A percentile compares a stretch with the other conserved stretches of the same genome.
Conservation (phyloP, 352 stramenopile genomes). For the Phytophthora sansomeana region DNA sequence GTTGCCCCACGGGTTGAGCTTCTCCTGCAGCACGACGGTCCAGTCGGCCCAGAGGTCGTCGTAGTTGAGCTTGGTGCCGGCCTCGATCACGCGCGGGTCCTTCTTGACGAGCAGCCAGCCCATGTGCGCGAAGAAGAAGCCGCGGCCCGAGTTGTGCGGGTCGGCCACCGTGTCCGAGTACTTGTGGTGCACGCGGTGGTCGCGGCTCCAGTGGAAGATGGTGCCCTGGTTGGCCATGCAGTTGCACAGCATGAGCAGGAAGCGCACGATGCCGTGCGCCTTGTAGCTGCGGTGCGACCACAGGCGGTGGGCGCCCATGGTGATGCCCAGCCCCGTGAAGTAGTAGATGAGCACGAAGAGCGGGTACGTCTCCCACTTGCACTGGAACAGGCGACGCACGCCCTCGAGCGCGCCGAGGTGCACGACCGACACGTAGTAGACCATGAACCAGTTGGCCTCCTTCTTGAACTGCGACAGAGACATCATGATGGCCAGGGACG, state of each 20-base stretch:
- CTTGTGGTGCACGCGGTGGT: conserved; percentile 99
- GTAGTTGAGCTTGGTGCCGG: conserved; percentile 95
- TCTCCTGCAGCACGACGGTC: conserved; percentile 96
- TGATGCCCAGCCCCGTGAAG: conserved; percentile 97
- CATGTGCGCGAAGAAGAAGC: conserved; percentile 99
- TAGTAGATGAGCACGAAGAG: conserved; percentile 95
- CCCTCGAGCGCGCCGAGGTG: conserved; percentile 93
- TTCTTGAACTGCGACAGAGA: conserved; percentile 69
- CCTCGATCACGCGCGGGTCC: conserved; percentile 91
- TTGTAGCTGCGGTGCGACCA: conserved; percentile 98
- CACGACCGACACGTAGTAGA: conserved; percentile 97
- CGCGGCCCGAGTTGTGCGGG: conserved; percentile 96
- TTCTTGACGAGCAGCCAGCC: conserved; percentile 99
- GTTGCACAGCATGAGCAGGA: conserved; percentile 98
- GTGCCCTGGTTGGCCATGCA: conserved; percentile 98
- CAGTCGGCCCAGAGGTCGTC: conserved; percentile 97
- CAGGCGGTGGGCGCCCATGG: conserved; percentile 97
- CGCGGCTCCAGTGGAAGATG: conserved; percentile 98
- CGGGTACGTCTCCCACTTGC: conserved; percentile 89
- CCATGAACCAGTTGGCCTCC: conserved; percentile 98
- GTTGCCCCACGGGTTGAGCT: conserved; percentile 97
- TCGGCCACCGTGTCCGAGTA: conserved; percentile 96
- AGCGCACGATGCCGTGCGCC: conserved; percentile 89
- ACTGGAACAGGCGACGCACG: conserved; percentile 79
- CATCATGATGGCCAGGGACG: conserved; percentile 47